These are phyloP conservation scores for Mallotus nudiflorus DNA, from an alignment of 345 rosid genomes.

Conservation along the genomic window DNA sequence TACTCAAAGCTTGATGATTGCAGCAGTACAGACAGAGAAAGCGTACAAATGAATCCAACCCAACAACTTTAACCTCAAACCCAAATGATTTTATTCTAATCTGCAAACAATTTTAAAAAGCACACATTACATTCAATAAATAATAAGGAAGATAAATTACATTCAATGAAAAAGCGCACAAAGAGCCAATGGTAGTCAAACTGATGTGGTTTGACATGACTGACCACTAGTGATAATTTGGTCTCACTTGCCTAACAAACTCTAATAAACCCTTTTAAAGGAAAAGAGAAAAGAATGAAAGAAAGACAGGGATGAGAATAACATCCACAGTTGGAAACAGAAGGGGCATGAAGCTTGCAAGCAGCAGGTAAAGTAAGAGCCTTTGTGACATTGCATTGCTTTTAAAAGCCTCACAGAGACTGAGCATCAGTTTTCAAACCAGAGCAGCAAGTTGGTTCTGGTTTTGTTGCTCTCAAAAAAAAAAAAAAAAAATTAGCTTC, in stretches of 20 bases:
- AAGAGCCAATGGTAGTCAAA: no score
- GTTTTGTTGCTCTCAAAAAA: no score
- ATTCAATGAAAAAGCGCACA: no score
- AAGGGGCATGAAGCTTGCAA: constrained; percentile 76
- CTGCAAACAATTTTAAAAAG: constrained; percentile 10
- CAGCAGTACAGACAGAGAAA: not conserved
- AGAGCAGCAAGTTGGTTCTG: constrained; percentile 65
- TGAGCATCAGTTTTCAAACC: constrained; percentile 64
- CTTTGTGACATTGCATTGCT: constrained; percentile 79
- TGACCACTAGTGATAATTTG: no score
- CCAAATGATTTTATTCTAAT: constrained; percentile 19
- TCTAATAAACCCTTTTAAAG: no score
- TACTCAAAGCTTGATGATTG: not conserved
- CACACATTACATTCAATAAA: no score
- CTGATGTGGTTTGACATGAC: no score
- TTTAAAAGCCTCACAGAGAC: constrained; percentile 74
- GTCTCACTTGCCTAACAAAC: no score
- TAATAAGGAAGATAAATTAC: no score
- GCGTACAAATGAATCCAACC: not conserved
- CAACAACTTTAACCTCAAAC: constrained; percentile 2
- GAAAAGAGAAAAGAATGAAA: not conserved
- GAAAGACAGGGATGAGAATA: no score
- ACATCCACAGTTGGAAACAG: constrained; percentile 67
- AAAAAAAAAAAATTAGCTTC: no score
- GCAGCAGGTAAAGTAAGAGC: constrained; percentile 67